Percentiles rank a stretch among this genome's conserved stretches.
Evolutionary conservation across 2,329 filamentous ascomycete genomes (phyloP).

Genomic region (Pseudocercospora crystallina): DNA sequence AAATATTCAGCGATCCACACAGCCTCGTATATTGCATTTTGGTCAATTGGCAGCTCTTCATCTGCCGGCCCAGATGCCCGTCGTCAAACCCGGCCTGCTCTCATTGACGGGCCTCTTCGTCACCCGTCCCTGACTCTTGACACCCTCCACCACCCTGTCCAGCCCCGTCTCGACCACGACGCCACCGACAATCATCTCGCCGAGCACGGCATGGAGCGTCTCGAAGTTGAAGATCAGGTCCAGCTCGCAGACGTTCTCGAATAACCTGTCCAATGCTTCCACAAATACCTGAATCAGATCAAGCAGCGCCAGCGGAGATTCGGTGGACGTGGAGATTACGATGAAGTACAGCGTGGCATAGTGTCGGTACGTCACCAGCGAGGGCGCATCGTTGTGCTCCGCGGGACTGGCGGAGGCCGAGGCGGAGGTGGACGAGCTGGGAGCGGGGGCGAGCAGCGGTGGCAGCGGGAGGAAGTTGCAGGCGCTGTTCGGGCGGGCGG

Average conservation of each 20-base stretch:
- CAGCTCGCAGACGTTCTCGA: constrained; percentile 97
- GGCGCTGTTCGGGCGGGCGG: constrained; percentile 83
- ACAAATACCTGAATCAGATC: constrained; percentile 98
- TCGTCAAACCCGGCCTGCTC: constrained; percentile 40
- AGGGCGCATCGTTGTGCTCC: constrained; percentile 83
- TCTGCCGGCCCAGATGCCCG: constrained; percentile 38
- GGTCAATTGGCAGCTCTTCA: constrained; percentile 20
- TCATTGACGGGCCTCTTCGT: constrained; percentile 79
- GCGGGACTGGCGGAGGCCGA: constrained; percentile 41
- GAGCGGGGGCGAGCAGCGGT: constrained; percentile 27
- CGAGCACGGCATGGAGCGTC: constrained; percentile 84
- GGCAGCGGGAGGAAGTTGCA: constrained; percentile 88
- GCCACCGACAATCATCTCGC: constrained; percentile 93
- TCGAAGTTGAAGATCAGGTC: constrained; percentile 99
- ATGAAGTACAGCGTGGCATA: constrained; percentile 99
- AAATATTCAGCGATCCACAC: too few relatives aligned
- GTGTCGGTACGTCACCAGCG: constrained; percentile 94
- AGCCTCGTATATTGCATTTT: too few relatives aligned
- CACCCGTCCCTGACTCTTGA: constrained; percentile 71
- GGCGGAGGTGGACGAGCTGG: constrained; percentile 37
- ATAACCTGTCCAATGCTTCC: constrained; percentile 88
- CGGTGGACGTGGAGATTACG: constrained; percentile 92
- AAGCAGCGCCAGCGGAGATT: constrained; percentile 90
- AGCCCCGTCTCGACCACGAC: constrained; percentile 91
- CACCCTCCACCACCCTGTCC: constrained; percentile 83